Conservation (phyloP, 1,284 basidiomycete species). For the Vanrija sp. region DNA sequence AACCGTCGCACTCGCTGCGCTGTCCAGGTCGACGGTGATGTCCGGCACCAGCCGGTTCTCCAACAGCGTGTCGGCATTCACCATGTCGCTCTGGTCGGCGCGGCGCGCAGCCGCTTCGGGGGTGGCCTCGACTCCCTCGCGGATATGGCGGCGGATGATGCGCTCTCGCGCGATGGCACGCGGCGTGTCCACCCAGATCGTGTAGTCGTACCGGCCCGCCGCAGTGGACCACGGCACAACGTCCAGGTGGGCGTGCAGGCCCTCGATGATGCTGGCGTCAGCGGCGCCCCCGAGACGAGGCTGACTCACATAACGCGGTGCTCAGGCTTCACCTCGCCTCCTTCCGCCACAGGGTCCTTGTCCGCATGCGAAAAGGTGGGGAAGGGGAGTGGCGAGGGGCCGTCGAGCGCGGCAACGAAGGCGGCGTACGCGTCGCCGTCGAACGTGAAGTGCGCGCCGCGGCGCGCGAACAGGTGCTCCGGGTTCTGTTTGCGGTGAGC, state of each 20-base stretch:
- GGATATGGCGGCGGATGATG: slow-evolving; percentile 4
- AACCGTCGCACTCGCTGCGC: no score
- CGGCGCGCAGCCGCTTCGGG: slow-evolving; percentile 4
- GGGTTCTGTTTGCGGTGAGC: slow-evolving; percentile 6
- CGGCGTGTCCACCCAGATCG: slow-evolving; percentile 8
- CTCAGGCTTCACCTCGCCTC: background rate
- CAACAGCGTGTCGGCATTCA: slow-evolving; percentile 7
- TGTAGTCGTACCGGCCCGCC: slow-evolving; percentile 5
- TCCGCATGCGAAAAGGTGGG: slow-evolving; percentile 10
- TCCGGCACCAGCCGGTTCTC: slow-evolving; percentile 1
- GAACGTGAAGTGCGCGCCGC: slow-evolving; percentile 15
- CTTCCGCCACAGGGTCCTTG: slow-evolving; percentile 10
- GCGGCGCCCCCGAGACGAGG: background rate
- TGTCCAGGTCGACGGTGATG: background rate
- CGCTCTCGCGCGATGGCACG: background rate
- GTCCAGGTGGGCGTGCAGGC: slow-evolving; percentile 7
- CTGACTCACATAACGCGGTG: slow-evolving; percentile 8
- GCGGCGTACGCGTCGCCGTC: slow-evolving; percentile 1
- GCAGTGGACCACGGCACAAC: slow-evolving; percentile 5
- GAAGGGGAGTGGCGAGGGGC: background rate
- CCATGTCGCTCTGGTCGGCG: slow-evolving; percentile 7
- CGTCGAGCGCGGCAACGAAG: slow-evolving; percentile 1
- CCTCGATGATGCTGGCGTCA: slow-evolving; percentile 8
- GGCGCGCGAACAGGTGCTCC: slow-evolving; percentile 1
- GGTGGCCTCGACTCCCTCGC: slow-evolving; percentile 8